Conservation (phyloP, 139 green algal species). For the Volvox reticuliferus region DNA sequence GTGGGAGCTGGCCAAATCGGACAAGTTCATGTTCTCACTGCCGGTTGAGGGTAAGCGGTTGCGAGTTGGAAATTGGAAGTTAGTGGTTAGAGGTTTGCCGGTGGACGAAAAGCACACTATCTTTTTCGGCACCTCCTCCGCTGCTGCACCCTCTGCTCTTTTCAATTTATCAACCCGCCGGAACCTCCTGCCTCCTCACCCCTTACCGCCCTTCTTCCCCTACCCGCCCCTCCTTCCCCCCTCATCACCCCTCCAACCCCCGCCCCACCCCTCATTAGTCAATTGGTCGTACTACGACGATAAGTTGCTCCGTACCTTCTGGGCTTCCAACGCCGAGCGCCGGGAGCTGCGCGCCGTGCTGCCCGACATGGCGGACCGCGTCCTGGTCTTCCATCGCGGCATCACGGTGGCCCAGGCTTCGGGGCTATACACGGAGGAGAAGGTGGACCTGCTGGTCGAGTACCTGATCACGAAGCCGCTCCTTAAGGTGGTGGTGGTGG, state of each 20-base stretch:
- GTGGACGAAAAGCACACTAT: too few relatives aligned
- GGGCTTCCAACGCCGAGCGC: slow-evolving; percentile 46
- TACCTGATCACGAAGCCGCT: slow-evolving; percentile 50
- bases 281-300: slow-evolving; percentile 77
- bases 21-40: slow-evolving; percentile 82
- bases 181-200: too few relatives aligned
- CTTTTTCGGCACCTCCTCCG: too few relatives aligned
- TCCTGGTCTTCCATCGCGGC: slow-evolving; percentile 82
- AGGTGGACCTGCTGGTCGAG: slow-evolving; percentile 82
- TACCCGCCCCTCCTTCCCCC: not conserved
- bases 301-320: slow-evolving; percentile 66
- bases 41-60: slow-evolving; percentile 61
- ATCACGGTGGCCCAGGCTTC: slow-evolving; percentile 47
- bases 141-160: too few relatives aligned
- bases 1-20: slow-evolving; percentile 74
- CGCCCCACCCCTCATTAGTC: slow-evolving; percentile 47
- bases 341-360: slow-evolving; percentile 41
- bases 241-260: not conserved
- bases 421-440: slow-evolving; percentile 73
- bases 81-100: too few relatives aligned
- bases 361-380: slow-evolving; percentile 64
- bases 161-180: too few relatives aligned
- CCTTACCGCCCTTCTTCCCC: not conserved
- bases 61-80: too few relatives aligned
- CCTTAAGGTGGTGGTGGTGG: not conserved